phyloP scores from a whole-genome alignment of 2,329 filamentous ascomycete species.

The Phaeomoniella chlamydospora region DNA sequence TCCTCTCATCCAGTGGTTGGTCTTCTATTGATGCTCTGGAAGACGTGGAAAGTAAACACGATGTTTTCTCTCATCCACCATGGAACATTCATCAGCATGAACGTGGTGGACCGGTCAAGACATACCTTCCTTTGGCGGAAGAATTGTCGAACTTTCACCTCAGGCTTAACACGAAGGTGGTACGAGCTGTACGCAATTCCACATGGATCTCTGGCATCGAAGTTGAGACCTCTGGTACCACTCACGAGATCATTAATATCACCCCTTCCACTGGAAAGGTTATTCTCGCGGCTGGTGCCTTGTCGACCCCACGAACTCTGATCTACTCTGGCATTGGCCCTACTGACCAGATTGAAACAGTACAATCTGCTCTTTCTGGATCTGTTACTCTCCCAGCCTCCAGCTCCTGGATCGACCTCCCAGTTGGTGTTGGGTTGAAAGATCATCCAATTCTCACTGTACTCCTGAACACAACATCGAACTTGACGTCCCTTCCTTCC shows the following conservation, averaged over 20 bases:
- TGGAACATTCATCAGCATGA: slow-evolving; percentile 56
- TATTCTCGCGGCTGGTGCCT: slow-evolving; percentile 53
- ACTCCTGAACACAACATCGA: neutral
- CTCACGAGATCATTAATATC: slow-evolving; percentile 44
- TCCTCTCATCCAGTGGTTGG: slow-evolving; percentile 50
- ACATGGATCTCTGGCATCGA: slow-evolving; percentile 53
- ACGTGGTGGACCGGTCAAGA: slow-evolving; percentile 54
- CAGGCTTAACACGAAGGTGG: slow-evolving; percentile 51
- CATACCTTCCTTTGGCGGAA: slow-evolving; percentile 53
- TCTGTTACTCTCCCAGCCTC: slow-evolving; percentile 27
- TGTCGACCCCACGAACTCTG: slow-evolving; percentile 55
- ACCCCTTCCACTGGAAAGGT: slow-evolving; percentile 45
- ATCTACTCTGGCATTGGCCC: slow-evolving; percentile 58
- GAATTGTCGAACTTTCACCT: slow-evolving; percentile 51
- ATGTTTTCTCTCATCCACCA: slow-evolving; percentile 46
- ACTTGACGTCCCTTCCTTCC: neutral
- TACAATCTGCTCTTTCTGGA: slow-evolving; percentile 26
- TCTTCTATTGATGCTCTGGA: slow-evolving; percentile 45
- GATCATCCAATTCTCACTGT: slow-evolving; percentile 15
- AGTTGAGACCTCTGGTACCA: slow-evolving; percentile 38
- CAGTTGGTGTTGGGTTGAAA: slow-evolving; percentile 34
- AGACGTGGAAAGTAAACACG: slow-evolving; percentile 48
- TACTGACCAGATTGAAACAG: slow-evolving; percentile 28
- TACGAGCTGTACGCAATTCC: slow-evolving; percentile 48
- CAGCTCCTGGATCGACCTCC: slow-evolving; percentile 33